Base-by-base conservation (phyloP, 2,329 filamentous ascomycete genomes). In the Phoma herbarum region DNA sequence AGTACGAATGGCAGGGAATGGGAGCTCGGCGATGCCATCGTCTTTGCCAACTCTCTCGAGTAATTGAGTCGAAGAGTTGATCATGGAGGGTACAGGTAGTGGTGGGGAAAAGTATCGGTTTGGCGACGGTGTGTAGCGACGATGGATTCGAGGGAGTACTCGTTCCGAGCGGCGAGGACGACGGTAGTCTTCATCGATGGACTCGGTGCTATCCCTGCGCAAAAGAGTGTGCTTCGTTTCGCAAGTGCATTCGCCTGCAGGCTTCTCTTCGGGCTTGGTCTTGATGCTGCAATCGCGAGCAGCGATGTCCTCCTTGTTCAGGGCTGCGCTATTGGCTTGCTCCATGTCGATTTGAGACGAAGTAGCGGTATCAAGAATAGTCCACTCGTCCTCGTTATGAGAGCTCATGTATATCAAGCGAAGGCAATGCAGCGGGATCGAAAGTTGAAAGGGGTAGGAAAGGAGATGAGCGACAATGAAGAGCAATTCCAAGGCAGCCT, bases 11-110 rank as follows among this genome's bases (percentile, higher is more conserved):
- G 54, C 61, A 10, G 66, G 67, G 31, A 35, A 50, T 0, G 68
- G 66, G 9, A 71, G 42, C 10, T 71, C 63, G 23, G 52, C 55
- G 20, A 70, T 48, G 20, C 67, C 62, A 33, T 72, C 69, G 28
- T 61, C 63, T 20, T 58, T 60, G 31, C 43, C 49, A 20, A 69
- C 55, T 14, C 55, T 53, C 2, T 60, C 60, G 9, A 72, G 60
- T 20, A 72, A 57, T 20, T 56, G 43, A 7, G 49, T 49, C 1
- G 68, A 70, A 2, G 65, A 65, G 31, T 20, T 49, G 20, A 69
- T 22, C 10, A 48, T n/a, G 12, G 43, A 46, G 10, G 37, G 14
- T 6, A 37, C 11, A 11, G 44, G 28, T 3, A 8, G 23, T 3
- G 49, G 29, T 6, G 33, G 52, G 41, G 49, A 54, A 26, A 45